A percentile compares a stretch with the other conserved stretches of the same genome.
phyloP scores from a whole-genome alignment of 305 asterid genomes.

The Nicotiana rustica region DNA sequence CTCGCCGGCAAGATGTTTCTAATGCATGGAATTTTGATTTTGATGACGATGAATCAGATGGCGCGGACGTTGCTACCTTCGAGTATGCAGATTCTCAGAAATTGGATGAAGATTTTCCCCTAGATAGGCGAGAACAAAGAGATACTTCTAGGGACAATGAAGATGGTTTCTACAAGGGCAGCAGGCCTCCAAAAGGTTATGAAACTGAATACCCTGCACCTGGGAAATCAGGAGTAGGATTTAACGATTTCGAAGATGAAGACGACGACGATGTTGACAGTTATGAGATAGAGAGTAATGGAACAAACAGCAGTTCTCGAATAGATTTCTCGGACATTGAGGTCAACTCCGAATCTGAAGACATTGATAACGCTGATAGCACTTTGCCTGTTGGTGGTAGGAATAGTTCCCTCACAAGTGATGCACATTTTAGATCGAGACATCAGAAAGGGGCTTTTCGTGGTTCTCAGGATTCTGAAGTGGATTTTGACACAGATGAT shows the following conservation, averaged over 20 bases:
- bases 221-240: slow-evolving; percentile 59
- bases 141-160: slow-evolving; percentile 54
- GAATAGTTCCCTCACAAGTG: slow-evolving; percentile 39
- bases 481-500: slow-evolving; percentile 75
- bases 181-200: slow-evolving; percentile 50
- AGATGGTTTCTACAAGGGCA: slow-evolving; percentile 51
- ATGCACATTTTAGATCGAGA: slow-evolving; percentile 48
- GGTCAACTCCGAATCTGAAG: slow-evolving; percentile 72
- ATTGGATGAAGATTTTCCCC: slow-evolving; percentile 56
- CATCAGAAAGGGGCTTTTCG: slow-evolving; percentile 46
- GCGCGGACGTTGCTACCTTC: slow-evolving; percentile 93
- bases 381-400: slow-evolving; percentile 46
- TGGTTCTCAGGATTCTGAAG: slow-evolving; percentile 60
- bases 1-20: slow-evolving; percentile 62
- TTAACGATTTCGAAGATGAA: slow-evolving; percentile 92
- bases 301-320: slow-evolving; percentile 53
- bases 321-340: slow-evolving; percentile 84
- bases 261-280: slow-evolving; percentile 87
- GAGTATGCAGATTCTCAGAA: slow-evolving; percentile 87
- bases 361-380: slow-evolving; percentile 48
- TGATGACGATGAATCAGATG: slow-evolving; percentile 98
- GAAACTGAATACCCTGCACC: slow-evolving; percentile 54
- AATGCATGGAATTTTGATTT: slow-evolving; percentile 96
- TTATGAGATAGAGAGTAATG: slow-evolving; percentile 77
- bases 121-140: slow-evolving; percentile 42